A percentile compares a stretch with the other conserved stretches of the same genome.
These are phyloP conservation scores for Sordariomycetes sp. DNA, from an alignment of 2,329 filamentous ascomycete species.

Conservation along the genomic window DNA sequence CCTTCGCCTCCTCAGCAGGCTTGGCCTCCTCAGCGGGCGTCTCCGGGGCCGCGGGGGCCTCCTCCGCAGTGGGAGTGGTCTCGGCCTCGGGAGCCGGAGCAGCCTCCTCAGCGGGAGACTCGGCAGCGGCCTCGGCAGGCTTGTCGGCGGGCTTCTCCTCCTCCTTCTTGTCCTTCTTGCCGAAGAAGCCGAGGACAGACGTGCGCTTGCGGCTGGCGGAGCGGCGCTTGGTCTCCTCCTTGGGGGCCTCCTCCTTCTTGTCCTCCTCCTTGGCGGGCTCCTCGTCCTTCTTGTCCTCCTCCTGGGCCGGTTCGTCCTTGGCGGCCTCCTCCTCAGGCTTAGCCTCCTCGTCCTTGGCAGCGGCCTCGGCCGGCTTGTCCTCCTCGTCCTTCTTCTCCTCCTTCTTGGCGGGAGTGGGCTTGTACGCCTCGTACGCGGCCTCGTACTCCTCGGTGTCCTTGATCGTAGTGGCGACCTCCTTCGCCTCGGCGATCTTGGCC, in stretches of 20 bases:
- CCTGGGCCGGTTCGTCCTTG: constrained; percentile 27
- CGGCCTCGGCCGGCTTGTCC: constrained; percentile 20
- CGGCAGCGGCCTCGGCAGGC: background rate
- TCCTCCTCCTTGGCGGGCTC: constrained; percentile 20
- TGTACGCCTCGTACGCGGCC: constrained; percentile 60
- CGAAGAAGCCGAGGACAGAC: constrained; percentile 47
- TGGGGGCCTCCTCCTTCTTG: constrained; percentile 21
- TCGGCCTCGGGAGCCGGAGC: constrained; percentile 16
- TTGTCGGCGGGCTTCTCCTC: constrained; percentile 13
- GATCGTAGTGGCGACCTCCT: constrained; percentile 62
- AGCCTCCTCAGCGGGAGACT: constrained; percentile 7
- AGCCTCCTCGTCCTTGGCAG: constrained; percentile 21
- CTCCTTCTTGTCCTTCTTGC: constrained; percentile 37
- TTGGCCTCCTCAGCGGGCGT: constrained; percentile 16
- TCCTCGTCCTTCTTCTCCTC: constrained; percentile 27
- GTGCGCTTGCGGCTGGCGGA: constrained; percentile 52
- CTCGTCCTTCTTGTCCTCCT: constrained; percentile 40
- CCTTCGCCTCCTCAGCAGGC: constrained; percentile 18
- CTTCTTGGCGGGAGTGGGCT: constrained; percentile 28
- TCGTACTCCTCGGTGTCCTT: constrained; percentile 80
- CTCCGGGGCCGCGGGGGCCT: too few relatives aligned
- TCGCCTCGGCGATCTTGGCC: constrained; percentile 72
- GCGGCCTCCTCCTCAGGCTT: constrained; percentile 21
- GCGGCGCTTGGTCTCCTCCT: constrained; percentile 48
- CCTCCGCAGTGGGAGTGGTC: constrained; percentile 16